These are phyloP conservation scores for Hysterium pulicare DNA, from an alignment of 2,329 filamentous ascomycete genomes.

Conservation along the genomic window DNA sequence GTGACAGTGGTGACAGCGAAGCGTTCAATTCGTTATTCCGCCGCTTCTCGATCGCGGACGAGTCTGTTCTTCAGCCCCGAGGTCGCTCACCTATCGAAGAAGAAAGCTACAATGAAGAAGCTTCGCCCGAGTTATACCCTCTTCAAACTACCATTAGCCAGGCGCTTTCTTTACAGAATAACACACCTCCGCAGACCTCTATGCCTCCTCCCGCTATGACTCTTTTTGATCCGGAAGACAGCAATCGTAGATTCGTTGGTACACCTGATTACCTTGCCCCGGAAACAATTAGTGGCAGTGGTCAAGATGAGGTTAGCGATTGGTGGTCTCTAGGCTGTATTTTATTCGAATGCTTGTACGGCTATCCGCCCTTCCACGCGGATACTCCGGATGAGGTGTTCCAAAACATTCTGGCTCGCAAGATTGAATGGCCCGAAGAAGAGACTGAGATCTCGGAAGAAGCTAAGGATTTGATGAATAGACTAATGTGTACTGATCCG, in stretches of 20 bases:
- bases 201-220: conserved; percentile 90
- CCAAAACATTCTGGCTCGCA: conserved; percentile 87
- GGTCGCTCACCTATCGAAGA: conserved; percentile 68
- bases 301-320: conserved; percentile 97
- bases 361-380: conserved; percentile 90
- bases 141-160: conserved; percentile 60
- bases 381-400: conserved; percentile 89
- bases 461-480: conserved; percentile 92
- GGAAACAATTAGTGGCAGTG: conserved; percentile 91
- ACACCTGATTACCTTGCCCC: conserved; percentile 96
- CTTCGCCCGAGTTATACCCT: conserved; percentile 72
- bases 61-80: conserved; percentile 41
- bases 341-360: conserved; percentile 92
- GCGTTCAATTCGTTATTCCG: conserved; percentile 78
- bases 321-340: conserved; percentile 99
- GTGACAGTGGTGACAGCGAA: conserved; percentile 90
- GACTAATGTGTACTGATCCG: conserved; percentile 80
- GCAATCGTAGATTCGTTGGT: conserved; percentile 87
- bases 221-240: conserved; percentile 92
- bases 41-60: conserved; percentile 56
- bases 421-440: conserved; percentile 85
- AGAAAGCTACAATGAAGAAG: conserved; percentile 65
- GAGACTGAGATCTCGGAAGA: conserved; percentile 74
- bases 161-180: conserved; percentile 52
- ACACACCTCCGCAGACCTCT: conserved; percentile 61